Conservation (phyloP, 306 rosid species). For the Gleditsia sinensis region DNA sequence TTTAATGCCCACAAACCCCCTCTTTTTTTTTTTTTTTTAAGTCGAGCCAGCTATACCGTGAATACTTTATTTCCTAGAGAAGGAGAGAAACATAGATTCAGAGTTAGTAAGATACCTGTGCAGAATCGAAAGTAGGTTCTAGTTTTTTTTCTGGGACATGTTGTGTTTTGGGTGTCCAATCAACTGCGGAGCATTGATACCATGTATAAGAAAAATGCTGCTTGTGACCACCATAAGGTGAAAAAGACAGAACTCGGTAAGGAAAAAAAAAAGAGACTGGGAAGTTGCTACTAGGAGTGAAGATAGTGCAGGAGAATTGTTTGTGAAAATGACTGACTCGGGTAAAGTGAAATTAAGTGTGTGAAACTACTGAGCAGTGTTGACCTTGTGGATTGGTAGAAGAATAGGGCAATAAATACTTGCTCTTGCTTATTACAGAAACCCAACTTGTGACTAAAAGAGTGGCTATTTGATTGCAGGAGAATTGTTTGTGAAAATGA, state of each 20-base stretch:
- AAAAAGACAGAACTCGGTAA: constrained; percentile 10
- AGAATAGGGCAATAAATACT: too few species aligned
- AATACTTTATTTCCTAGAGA: neutral
- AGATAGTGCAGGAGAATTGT: neutral
- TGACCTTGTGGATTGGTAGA: too few species aligned
- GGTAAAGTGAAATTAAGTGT: too few species aligned
- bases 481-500: too few species aligned
- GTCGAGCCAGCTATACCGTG: too few species aligned
- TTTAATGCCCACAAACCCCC: too few species aligned
- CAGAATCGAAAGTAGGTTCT: neutral
- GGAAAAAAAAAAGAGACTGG: neutral
- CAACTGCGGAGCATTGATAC: constrained; percentile 8
- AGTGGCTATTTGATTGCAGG: too few species aligned
- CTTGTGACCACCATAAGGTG: constrained; percentile 14
- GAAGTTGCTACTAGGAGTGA: constrained; percentile 18
- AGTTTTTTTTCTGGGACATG: neutral
- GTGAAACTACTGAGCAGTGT: too few species aligned
- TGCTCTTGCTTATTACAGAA: too few species aligned
- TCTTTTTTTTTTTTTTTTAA: too few species aligned
- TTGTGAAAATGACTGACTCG: too few species aligned
- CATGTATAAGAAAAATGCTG: constrained; percentile 21
- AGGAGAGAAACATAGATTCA: neutral
- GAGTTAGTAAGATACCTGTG: neutral
- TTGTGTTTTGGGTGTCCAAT: neutral
- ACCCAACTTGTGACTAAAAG: too few species aligned